A percentile compares a stretch with the other conserved stretches of the same genome.
Conservation (phyloP, 2,329 filamentous ascomycete genomes). For the Botryosphaeria dothidea region DNA sequence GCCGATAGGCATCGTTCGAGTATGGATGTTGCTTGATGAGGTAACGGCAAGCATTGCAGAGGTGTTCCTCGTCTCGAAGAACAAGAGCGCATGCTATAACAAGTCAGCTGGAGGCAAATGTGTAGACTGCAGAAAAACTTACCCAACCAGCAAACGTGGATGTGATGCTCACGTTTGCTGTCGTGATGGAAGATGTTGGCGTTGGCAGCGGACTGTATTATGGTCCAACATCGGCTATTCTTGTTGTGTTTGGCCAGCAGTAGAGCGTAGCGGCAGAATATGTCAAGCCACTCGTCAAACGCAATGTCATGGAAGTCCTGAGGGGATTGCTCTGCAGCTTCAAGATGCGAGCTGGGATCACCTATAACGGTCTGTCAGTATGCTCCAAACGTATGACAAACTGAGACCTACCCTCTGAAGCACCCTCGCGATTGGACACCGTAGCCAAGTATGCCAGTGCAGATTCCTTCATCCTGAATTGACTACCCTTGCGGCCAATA, state of each 20-base stretch:
- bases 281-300: conserved; percentile 83
- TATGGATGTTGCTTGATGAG: conserved; percentile 83
- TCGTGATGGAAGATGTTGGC: conserved; percentile 81
- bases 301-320: conserved; percentile 72
- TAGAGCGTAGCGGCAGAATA: conserved; percentile 86
- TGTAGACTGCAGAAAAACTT: conserved; percentile 27
- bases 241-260: conserved; percentile 69
- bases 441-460: conserved; percentile 12
- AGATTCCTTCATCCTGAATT: conserved; percentile 17
- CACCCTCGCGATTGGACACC: conserved; percentile 25
- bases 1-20: conserved; percentile 77
- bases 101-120: conserved; percentile 25
- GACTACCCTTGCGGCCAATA: conserved; percentile 32
- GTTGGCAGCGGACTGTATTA: conserved; percentile 75
- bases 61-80: conserved; percentile 74
- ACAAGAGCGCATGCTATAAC: conserved; percentile 74
- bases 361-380: background rate
- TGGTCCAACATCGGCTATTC: conserved; percentile 72
- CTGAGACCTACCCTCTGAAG: conserved; percentile 43
- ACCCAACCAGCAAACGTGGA: conserved; percentile 77
- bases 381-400: background rate
- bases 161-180: conserved; percentile 66
- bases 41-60: conserved; percentile 73
- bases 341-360: background rate
- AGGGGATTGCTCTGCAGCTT: conserved; percentile 38